Percentiles rank a stretch among this genome's conserved stretches.
These are phyloP conservation scores for Syzygium grande DNA, from an alignment of 345 rosid genomes.

Conservation along the genomic window DNA sequence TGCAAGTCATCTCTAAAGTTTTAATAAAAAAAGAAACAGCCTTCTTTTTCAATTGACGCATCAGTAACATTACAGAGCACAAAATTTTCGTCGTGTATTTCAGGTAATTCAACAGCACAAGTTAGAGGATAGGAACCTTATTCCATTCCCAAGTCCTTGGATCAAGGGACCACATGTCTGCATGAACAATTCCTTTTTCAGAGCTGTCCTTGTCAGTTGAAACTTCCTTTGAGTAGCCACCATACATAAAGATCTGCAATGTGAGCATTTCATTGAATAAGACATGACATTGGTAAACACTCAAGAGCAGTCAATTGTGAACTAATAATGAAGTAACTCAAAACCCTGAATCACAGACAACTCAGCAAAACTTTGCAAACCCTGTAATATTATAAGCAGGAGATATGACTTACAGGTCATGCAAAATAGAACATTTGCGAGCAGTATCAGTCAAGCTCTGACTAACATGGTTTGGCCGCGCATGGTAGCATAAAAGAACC, in stretches of 20 bases:
- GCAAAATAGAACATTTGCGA: not conserved
- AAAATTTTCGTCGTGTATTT: not conserved
- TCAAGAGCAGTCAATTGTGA: not conserved
- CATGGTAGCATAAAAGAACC: not conserved
- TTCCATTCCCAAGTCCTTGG: constrained; percentile 99
- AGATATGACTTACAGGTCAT: not conserved
- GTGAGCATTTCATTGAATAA: not conserved
- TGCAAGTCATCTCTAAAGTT: not conserved
- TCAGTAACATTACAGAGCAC: not conserved
- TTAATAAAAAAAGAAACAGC: not conserved
- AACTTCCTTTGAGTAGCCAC: constrained; percentile 92
- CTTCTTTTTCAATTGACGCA: not conserved
- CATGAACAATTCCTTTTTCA: constrained; percentile 86
- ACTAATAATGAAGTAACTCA: not conserved
- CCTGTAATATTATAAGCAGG: not conserved
- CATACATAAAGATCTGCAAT: constrained; percentile 74
- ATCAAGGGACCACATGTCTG: constrained; percentile 97
- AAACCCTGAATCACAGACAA: not conserved
- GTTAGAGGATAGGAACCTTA: constrained; percentile 45
- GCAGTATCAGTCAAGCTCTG: not conserved
- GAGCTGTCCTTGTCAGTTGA: constrained; percentile 67
- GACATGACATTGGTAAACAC: not conserved
- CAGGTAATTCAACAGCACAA: not conserved
- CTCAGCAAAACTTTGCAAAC: not conserved
- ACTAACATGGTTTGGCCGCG: not conserved